Base-by-base conservation (phyloP, 225 moss, liverwort and hornwort genomes). In the Asterella californica region DNA sequence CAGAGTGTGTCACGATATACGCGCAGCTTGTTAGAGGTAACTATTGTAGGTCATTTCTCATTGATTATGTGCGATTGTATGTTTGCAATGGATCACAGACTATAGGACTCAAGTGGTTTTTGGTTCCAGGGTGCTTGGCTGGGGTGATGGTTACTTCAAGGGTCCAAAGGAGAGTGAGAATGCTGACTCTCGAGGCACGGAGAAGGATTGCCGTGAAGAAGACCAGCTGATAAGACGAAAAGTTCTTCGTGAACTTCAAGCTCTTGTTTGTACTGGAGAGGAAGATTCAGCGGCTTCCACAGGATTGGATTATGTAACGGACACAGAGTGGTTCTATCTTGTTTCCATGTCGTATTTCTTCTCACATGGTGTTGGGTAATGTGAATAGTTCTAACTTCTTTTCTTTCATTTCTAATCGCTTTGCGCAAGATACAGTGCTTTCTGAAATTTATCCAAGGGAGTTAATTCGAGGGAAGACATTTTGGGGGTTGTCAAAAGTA, bases 61-160 rank as follows among this genome's bases (percentile, higher is more conserved):
- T 63, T n/a, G n/a, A 42, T 2, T 72, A 36, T 72, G 21, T 29
- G 14, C 15, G 4, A 73, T 4, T n/a, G 36, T 47, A 15, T 47
- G 30, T 47, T n/a, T 9, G 14, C 27, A 47, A 17, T 46, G 34
- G 25, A 38, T 73, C 9, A 37, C 47, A 0, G 47, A 34, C 52
- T 47, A 1, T 52, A n/a, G 47, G 2, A 73, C 29, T 73, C 25
- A 73, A 47, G 25, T 47, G 52, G 47, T 73, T 80, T 80, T 86
- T 89, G 88, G 77, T 65, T 12, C 15, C 65, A 65, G 65, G 32
- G 85, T 88, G 64, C 81, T 91, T 83, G 90, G 86, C 38, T 91
- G 91, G 91, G 90, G 91, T 77, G 91, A 91, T 81, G 91, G 91
- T 18, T 91, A 91, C 76, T 91, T 88, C 85, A 91, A 88, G 77